These are phyloP conservation scores for Botryotinia calthae DNA, from an alignment of 2,329 filamentous ascomycete genomes.

Conservation along the genomic window DNA sequence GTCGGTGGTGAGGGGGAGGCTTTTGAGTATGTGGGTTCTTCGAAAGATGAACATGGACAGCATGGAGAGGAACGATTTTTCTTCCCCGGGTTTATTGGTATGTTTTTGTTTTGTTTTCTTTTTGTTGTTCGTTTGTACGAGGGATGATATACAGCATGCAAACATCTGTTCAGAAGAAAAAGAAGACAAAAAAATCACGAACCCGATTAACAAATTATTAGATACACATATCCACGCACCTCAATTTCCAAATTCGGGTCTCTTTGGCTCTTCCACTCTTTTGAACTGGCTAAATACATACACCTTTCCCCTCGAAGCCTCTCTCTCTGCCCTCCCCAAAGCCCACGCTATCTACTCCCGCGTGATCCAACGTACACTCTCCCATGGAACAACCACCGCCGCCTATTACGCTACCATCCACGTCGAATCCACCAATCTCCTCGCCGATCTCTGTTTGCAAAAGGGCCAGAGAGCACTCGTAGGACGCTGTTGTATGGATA, in stretches of 20 bases:
- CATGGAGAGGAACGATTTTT: slow-evolving; percentile 64
- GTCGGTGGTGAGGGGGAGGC: not conserved
- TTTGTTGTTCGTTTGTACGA: not conserved
- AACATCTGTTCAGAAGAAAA: not conserved
- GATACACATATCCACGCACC: slow-evolving; percentile 95
- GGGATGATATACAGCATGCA: not conserved
- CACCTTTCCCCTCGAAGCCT: slow-evolving; percentile 89
- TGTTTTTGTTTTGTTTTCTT: slow-evolving; percentile 18
- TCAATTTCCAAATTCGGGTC: slow-evolving; percentile 90
- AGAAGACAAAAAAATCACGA: not conserved
- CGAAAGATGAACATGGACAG: slow-evolving; percentile 28
- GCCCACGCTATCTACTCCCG: slow-evolving; percentile 73
- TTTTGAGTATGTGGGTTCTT: slow-evolving; percentile 15
- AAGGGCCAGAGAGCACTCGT: slow-evolving; percentile 86
- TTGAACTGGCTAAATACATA: slow-evolving; percentile 92
- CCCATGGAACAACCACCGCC: slow-evolving; percentile 88
- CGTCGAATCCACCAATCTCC: slow-evolving; percentile 83
- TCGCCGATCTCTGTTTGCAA: slow-evolving; percentile 77
- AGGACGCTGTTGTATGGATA: slow-evolving; percentile 94
- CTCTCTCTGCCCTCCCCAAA: slow-evolving; percentile 60
- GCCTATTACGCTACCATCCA: slow-evolving; percentile 94
- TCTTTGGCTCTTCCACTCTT: slow-evolving; percentile 91
- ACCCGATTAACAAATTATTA: slow-evolving; percentile 39
- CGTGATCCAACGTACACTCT: slow-evolving; percentile 75
- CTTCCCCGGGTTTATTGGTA: slow-evolving; percentile 80